Base-by-base conservation (phyloP, 176 grass and related monocot genomes). In the Bonia amplexicaulis region DNA sequence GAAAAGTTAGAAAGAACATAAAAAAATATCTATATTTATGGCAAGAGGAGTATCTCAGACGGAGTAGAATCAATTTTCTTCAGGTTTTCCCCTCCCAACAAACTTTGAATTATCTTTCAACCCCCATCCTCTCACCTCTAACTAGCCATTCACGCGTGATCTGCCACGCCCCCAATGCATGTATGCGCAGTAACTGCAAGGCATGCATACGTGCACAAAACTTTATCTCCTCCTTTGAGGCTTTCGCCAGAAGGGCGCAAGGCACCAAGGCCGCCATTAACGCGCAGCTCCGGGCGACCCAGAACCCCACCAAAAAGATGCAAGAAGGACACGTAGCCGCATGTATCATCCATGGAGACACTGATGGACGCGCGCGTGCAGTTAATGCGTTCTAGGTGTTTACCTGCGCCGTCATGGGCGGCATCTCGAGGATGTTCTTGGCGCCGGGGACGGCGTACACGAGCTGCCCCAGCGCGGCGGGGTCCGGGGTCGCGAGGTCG, bases 371-470 rank as follows among this genome's bases (percentile, higher is more conserved):
- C 9, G n/a, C 35, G 35, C 35, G 6, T 22, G 14, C 22, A 33
- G 44, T 84, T 45, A 78, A 79, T 68, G 65, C 17, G 0, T 67
- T 31, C 3, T 6, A 6, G 22, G 0, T 6, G 23, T 11, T 63
- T 64, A 65, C 96, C 96, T 99, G 93, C 37, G 85, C 96, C 4
- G 92, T 92, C 77, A 99, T 86, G 78, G 96, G 96, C 8, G 96
- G 96, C 65, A 99, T 96, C 88, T 99, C 96, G 80, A 99, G 78
- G 85, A 99, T 84, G 88, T 88, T 90, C 91, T 96, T 94, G 58
- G 93, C 93, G 59, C 86, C 91, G 51, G 91, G 93, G 68, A 99
- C 57, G 78, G 86, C 87, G 81, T 92, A 92, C 47, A 99, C 91
- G 62, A 99, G 90, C 90, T 94, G 91, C 39, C 93, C 93, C 7